Base-by-base conservation (phyloP, 179 eudicot genomes). In the Spergularia azorica region DNA sequence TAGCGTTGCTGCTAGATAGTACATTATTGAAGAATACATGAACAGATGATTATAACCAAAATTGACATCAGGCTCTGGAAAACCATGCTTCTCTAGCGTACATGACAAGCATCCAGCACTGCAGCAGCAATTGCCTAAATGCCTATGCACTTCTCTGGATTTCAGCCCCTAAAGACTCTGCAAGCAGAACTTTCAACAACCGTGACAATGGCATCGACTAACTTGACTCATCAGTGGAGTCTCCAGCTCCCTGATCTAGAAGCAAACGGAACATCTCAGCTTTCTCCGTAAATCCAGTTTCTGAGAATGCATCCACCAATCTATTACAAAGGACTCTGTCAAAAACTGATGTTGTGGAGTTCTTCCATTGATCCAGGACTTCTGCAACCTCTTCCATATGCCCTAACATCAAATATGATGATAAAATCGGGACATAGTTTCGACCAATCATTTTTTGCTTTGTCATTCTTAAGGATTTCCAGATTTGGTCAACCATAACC, bases 401-500 rank as follows among this genome's bases (percentile, higher is more conserved):
- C 63, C 87, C 98, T 48, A 94, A 90, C 86, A 92, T 92, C 73
- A 92, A 72, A 87, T 95, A 95, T 7, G 95, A 89, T 54, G 97
- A 88, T 66, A 95, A 73, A 65, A 88, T 60, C 9, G 97, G 91
- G 6, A 86, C 72, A 76, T 90, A 95, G 69, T 91, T 95, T 78
- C 97, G 83, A 75, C 93, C 85, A 2, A 83, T 90, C 96, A 95
- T 88, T 79, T 90, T 95, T 46, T 91, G 95, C 66, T 84, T 81
- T 0, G 97, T 92, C 93, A 87, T 86, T 80, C 82, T 85, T 88
- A 95, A 86, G 17, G 98, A 92, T 79, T 87, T 89, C 96, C 98
- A 95, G 21, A 95, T 88, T 73, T 87, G 90, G 75, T 93, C 93
- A 41, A 93, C 74, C 81, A 73, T 89, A 39, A 84, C 92, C 80